Conservation (phyloP, 2,329 filamentous ascomycete genomes). For the Aphanoascus verrucosus region DNA sequence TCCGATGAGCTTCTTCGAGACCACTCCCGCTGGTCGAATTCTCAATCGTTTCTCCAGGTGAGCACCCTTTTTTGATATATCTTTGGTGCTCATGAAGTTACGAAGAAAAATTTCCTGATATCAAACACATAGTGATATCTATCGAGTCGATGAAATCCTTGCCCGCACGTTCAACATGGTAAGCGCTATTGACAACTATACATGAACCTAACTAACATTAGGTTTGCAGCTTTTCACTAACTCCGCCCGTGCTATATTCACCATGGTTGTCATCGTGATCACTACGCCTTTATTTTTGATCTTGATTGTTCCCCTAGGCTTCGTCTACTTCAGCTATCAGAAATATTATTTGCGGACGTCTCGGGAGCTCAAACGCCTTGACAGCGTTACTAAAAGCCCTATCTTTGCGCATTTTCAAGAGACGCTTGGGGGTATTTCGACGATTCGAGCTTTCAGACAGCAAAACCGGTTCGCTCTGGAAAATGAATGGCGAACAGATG, state of each 20-base stretch:
- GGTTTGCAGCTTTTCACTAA: slow-evolving; percentile 56
- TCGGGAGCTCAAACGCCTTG: slow-evolving; percentile 87
- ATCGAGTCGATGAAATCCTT: slow-evolving; percentile 76
- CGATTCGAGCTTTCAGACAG: slow-evolving; percentile 89
- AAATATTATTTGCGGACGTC: slow-evolving; percentile 95
- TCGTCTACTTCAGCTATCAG: slow-evolving; percentile 85
- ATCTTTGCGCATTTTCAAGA: slow-evolving; percentile 99
- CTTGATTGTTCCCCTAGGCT: slow-evolving; percentile 68
- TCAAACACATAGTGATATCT: slow-evolving; percentile 39
- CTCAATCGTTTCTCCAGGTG: slow-evolving; percentile 91
- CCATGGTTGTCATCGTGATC: slow-evolving; percentile 70
- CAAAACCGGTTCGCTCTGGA: slow-evolving; percentile 77
- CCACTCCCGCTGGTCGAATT: slow-evolving; percentile 90
- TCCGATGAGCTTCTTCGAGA: slow-evolving; percentile 98
- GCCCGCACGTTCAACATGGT: slow-evolving; percentile 96
- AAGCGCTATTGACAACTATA: slow-evolving; percentile 26
- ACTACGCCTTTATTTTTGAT: slow-evolving; percentile 70
- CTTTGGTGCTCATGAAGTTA: background rate
- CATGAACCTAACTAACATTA: slow-evolving; percentile 23
- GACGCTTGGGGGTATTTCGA: slow-evolving; percentile 83
- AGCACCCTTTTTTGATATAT: slow-evolving; percentile 23
- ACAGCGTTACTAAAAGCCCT: slow-evolving; percentile 89
- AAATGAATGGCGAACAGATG: slow-evolving; percentile 95
- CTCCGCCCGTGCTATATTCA: slow-evolving; percentile 64
- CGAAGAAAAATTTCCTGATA: background rate